Evolutionary conservation across 495 filamentous ascomycete genomes (phyloP).

Genomic region (Aspergillus ostianus): DNA sequence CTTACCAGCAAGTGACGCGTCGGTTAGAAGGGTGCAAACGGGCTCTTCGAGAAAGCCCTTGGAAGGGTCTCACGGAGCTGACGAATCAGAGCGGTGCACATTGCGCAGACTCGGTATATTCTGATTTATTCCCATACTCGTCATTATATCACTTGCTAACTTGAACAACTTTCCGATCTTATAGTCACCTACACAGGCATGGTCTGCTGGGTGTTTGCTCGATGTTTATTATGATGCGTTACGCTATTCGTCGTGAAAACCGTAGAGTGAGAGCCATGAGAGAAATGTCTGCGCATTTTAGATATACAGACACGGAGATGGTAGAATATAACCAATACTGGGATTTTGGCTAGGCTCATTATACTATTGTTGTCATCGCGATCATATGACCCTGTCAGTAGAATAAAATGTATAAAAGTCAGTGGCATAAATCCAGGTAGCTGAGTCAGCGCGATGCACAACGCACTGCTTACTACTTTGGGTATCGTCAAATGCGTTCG

Average conservation of each 20-base stretch:
- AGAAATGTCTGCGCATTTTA: background rate
- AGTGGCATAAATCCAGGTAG: background rate
- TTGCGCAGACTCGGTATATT: slow-evolving; percentile 83
- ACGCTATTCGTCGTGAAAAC: slow-evolving; percentile 23
- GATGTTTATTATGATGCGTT: slow-evolving; percentile 91
- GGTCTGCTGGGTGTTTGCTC: slow-evolving; percentile 90
- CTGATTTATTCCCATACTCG: slow-evolving; percentile 6
- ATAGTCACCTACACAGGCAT: slow-evolving; percentile 88
- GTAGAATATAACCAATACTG: background rate
- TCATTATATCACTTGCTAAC: slow-evolving; percentile 2
- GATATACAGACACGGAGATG: background rate
- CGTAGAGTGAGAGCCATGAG: background rate
- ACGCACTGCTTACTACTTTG: slow-evolving; percentile 11
- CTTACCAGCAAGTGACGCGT: slow-evolving; percentile 89
- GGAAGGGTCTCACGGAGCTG: slow-evolving; percentile 92
- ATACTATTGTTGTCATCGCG: no score
- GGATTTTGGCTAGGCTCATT: background rate
- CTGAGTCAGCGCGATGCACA: slow-evolving; percentile 17
- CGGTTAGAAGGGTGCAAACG: slow-evolving; percentile 78
- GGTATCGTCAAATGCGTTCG: slow-evolving; percentile 10
- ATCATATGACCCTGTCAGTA: no score
- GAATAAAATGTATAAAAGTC: no score
- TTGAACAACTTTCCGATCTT: slow-evolving; percentile 8
- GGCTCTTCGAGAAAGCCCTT: slow-evolving; percentile 70
- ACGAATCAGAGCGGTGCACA: slow-evolving; percentile 83